Evolutionary conservation across 139 green algal genomes (phyloP).

Genomic region (Pleodorina starrii): DNA sequence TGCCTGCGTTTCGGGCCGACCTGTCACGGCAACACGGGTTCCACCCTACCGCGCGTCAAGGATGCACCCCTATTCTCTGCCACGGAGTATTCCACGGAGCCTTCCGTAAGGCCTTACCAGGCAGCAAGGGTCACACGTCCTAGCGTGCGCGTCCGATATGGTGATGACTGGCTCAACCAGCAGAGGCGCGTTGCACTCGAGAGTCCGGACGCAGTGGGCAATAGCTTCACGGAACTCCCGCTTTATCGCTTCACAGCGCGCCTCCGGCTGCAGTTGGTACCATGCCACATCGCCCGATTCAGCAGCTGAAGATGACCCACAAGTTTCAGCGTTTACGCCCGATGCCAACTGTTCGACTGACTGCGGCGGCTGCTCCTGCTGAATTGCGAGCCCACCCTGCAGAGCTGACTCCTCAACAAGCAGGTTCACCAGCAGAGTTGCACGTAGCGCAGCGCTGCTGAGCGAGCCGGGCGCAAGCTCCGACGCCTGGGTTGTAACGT

Average conservation of each 20-base stretch:
- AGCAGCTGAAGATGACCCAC: not conserved
- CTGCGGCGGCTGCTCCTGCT: constrained; percentile 30
- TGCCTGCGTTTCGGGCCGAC: too few relatives aligned
- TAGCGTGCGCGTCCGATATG: constrained; percentile 59
- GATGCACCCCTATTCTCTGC: too few relatives aligned
- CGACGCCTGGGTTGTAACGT: constrained; percentile 51
- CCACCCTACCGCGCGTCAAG: too few relatives aligned
- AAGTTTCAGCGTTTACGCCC: not conserved
- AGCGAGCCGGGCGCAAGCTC: constrained; percentile 67
- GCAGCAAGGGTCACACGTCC: constrained; percentile 70
- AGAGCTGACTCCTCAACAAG: constrained; percentile 71
- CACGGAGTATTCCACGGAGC: too few relatives aligned
- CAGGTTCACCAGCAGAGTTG: constrained; percentile 74
- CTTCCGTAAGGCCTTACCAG: constrained; percentile 63
- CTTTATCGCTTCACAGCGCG: constrained; percentile 57
- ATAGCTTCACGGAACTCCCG: constrained; percentile 64
- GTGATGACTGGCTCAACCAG: constrained; percentile 73
- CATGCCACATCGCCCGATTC: not conserved
- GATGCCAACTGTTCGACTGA: not conserved
- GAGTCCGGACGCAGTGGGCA: constrained; percentile 59
- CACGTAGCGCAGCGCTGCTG: constrained; percentile 66
- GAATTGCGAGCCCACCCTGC: constrained; percentile 12
- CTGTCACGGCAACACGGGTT: not conserved
- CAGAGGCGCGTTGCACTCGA: constrained; percentile 55
- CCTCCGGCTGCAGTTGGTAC: constrained; percentile 31